Evolutionary conservation across 176 grass and related monocot genomes (phyloP), one percentile per base, ranked within the genome.

Genomic region (Bothriochloa decipiens): DNA sequence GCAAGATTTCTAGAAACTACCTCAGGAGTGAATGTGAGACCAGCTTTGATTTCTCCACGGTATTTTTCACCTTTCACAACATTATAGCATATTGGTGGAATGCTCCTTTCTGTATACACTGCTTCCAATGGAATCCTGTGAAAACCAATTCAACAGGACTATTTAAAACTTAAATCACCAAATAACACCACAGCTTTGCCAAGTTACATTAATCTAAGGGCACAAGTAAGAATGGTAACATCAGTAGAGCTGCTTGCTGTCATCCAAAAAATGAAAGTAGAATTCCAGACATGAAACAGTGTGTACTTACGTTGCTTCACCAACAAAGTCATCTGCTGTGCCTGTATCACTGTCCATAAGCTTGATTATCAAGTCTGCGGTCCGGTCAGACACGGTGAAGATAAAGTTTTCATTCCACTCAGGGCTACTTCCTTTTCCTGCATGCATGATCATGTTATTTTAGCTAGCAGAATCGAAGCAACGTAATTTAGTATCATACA

Each of bases 361-460:
- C 85, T 96, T 96, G 60, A 99, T 89, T 20, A 87, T 14, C 52
- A 99, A 80, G 10, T 99, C 93, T 73, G 70, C 5, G 29, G 83
- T 90, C 77, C 28, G 41, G 81, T 91, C 91, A 40, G 91, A 87
- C 60, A 99, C 83, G 0, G 74, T 96, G 75, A 96, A 99, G 40
- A 99, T 90, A 82, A 99, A 99, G 81, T 40, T 96, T 81, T 99
- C 93, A 47, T 99, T 96, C 97, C 97, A 99, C 72, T 99, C 87
- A 68, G 97, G 97, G 17, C 78, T 83, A 68, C 61, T 91, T 89
- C 96, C 96, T 87, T 91, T 95, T 82, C 88, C 91, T 96, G 87
- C 65, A 91, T 74, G 42, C 4, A 8, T 70, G 72, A 82, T 22
- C 49, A 77, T 75, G 46, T 70, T 57, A 82, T 13, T 29, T 11